phyloP scores from a whole-genome alignment of 352 stramenopile species.

The Phytophthora crassamura region DNA sequence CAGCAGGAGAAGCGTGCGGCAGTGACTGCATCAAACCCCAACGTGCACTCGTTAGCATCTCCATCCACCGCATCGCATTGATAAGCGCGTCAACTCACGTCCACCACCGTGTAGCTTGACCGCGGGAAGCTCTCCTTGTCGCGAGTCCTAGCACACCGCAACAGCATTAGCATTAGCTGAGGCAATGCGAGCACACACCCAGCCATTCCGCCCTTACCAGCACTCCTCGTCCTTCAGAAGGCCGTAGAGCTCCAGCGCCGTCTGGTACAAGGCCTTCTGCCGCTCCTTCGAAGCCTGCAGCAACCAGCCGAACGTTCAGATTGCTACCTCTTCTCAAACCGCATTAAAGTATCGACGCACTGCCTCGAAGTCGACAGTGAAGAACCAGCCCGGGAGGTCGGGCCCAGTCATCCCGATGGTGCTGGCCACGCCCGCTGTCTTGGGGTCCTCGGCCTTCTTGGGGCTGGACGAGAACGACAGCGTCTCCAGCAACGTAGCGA shows the following conservation, averaged over 20 bases:
- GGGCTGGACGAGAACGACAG: conserved; percentile 43
- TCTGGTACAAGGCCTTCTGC: conserved; percentile 58
- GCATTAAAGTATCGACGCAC: conserved; percentile 28
- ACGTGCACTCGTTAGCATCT: not conserved
- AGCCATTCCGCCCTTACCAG: conserved; percentile 43
- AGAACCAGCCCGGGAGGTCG: conserved; percentile 74
- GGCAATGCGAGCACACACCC: not conserved
- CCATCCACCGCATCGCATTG: not conserved
- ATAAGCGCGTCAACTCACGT: conserved; percentile 34
- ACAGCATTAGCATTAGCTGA: not conserved
- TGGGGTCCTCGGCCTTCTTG: conserved; percentile 50
- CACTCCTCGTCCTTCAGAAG: conserved; percentile 76
- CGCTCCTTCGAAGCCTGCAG: conserved; percentile 49
- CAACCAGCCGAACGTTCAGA: not conserved
- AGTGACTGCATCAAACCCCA: conserved; percentile 40
- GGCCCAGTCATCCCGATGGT: conserved; percentile 55
- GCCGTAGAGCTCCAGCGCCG: conserved; percentile 61
- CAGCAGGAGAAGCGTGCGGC: conserved; percentile 33
- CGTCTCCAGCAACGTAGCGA: conserved; percentile 43
- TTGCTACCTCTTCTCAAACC: not conserved
- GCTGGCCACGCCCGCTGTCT: conserved; percentile 55
- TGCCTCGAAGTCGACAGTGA: conserved; percentile 55
- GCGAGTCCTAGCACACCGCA: conserved; percentile 47
- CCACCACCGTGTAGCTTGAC: conserved; percentile 77
- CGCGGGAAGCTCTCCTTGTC: conserved; percentile 85